Evolutionary conservation across 768 basidiomycete genomes (phyloP).

Genomic region (Russula olivacea): DNA sequence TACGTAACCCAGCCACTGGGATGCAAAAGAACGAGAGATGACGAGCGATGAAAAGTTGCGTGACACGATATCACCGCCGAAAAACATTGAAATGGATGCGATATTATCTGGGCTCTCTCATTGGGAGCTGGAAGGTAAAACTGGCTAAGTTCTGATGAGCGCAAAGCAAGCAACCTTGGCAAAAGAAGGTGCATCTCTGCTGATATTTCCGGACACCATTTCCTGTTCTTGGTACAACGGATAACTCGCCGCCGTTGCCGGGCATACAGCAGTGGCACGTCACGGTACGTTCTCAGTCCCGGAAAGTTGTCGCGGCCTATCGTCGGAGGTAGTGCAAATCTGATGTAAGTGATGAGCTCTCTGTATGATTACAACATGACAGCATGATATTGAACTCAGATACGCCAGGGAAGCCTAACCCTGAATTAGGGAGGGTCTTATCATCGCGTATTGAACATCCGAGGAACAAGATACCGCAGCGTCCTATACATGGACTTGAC

Average conservation of each 20-base stretch:
- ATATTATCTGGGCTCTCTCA: slow-evolving; percentile 31
- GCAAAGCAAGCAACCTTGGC: neutral
- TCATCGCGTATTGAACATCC: neutral
- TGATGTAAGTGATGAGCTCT: neutral
- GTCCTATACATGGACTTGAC: neutral
- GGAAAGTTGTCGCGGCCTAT: neutral
- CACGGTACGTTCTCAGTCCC: neutral
- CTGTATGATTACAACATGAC: neutral
- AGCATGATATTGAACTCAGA: slow-evolving; percentile 1
- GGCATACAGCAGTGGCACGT: neutral
- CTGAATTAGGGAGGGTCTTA: slow-evolving; percentile 5
- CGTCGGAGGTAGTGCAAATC: neutral
- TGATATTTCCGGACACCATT: neutral
- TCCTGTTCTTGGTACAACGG: neutral
- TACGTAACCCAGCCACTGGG: slow-evolving; percentile 18
- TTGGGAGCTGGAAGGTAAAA: slow-evolving; percentile 4
- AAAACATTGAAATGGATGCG: slow-evolving; percentile 30
- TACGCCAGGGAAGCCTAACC: neutral
- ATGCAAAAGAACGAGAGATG: neutral
- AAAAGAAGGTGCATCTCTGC: neutral
- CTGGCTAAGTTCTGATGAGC: neutral
- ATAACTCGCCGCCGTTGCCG: too few species aligned
- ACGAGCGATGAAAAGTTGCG: slow-evolving; percentile 22
- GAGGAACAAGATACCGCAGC: neutral
- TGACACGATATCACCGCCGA: slow-evolving; percentile 34